These are phyloP conservation scores for Podochytrium sp. DNA, from an alignment of 192 early-diverging fungal genomes.

Conservation along the genomic window DNA sequence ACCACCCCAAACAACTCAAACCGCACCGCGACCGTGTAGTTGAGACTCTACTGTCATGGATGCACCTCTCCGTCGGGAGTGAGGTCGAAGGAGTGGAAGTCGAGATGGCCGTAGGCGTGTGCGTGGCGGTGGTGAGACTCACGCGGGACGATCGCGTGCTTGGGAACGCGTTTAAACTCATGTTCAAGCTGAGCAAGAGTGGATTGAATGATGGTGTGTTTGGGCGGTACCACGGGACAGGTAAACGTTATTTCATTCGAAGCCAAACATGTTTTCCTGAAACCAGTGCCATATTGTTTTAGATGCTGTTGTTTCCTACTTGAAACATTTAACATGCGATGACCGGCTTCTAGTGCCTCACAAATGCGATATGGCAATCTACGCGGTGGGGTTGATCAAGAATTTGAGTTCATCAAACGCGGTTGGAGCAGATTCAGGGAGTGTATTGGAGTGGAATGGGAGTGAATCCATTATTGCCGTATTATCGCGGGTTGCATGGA, in stretches of 20 bases:
- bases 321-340: conserved; percentile 3
- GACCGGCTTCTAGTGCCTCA: not conserved
- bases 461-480: not conserved
- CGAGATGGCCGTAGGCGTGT: conserved; percentile 42
- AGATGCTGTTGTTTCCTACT: not conserved
- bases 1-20: conserved; percentile 10
- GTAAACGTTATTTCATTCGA: conserved; percentile 9
- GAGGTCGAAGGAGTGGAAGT: not conserved
- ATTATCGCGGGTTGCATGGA: not conserved
- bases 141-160: conserved; percentile 42
- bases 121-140: conserved; percentile 36
- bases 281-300: not conserved
- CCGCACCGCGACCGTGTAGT: conserved; percentile 24
- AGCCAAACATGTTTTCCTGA: not conserved
- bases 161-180: conserved; percentile 38
- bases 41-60: conserved; percentile 40
- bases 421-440: too few species aligned
- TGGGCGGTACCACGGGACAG: conserved; percentile 2
- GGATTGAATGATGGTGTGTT: conserved; percentile 40
- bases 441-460: too few species aligned
- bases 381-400: conserved; percentile 1
- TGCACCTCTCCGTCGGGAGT: conserved; percentile 16
- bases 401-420: too few species aligned
- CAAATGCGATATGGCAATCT: conserved; percentile 29
- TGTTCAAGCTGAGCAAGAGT: conserved; percentile 48